Evolutionary conservation across 2,329 filamentous ascomycete species (phyloP), one percentile per base, ranked within the genome.

Genomic region (Aspergillus piperis): DNA sequence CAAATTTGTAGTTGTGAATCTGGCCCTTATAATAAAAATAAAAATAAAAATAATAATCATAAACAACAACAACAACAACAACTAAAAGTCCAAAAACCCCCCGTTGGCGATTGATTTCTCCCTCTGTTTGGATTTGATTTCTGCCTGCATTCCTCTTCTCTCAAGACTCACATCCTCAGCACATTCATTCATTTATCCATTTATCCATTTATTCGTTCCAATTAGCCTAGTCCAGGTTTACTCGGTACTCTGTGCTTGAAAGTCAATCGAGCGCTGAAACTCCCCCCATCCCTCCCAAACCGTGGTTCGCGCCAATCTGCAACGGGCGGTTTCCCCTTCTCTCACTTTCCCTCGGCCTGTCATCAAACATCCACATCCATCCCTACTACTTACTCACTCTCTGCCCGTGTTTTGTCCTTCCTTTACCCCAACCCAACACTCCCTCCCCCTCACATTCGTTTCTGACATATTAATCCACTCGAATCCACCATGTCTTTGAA

Each of bases 401-500:
- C 11, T 58, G 42, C 62, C 57, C 62, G 61, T 58, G 47, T 65
- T 52, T 51, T 48, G 48, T 13, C 49, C 49, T 62, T 63, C 49
- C 62, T 53, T 65, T 62, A 8, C 44, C 23, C 48, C 23, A 42
- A 52, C 36, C 38, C n/a, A 30, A 23, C 27, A 8, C 25, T 8
- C 6, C 7, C 25, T 27, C 39, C 51, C 42, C 57, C 48, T 42
- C 27, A 60, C 57, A 56, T 61, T 52, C 61, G 54, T 62, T 61
- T 52, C 17, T 19, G n/a, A 30, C 44, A 60, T 32, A 30, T 25
- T 47, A 54, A 54, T 50, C 30, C 27, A 42, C 15, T 21, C 50
- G 17, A 32, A 38, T 49, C 19, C 55, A 68, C 54, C 62, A 80
- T 80, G 79, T 75, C 76, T 64, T 74, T 80, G 67, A 75, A 73